Evolutionary conservation across 352 stramenopile genomes (phyloP).

Genomic region (Phytophthora hibernalis): DNA sequence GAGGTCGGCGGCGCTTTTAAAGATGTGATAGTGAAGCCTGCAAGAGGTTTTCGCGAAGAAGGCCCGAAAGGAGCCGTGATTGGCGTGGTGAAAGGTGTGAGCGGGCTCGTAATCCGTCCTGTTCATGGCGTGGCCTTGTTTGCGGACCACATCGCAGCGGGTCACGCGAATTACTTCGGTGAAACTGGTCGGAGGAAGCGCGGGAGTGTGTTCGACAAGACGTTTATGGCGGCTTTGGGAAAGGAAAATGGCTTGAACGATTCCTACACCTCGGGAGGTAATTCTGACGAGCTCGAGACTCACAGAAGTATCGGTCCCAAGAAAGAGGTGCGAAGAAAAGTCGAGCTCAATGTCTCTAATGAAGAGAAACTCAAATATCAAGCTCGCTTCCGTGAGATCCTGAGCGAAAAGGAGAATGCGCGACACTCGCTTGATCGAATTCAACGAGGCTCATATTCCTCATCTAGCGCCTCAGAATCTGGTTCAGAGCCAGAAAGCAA

Average conservation of each 20-base stretch:
- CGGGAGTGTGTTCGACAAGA: constrained; percentile 50
- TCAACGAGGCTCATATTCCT: constrained; percentile 24
- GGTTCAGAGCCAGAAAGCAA: constrained; percentile 23
- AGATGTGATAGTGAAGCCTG: constrained; percentile 56
- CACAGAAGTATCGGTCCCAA: constrained; percentile 27
- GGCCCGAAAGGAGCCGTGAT: constrained; percentile 57
- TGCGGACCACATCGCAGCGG: constrained; percentile 55
- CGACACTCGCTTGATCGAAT: constrained; percentile 25
- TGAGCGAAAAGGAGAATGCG: constrained; percentile 27
- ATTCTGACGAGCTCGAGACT: constrained; percentile 35
- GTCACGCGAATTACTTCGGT: constrained; percentile 45
- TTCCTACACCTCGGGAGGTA: constrained; percentile 28
- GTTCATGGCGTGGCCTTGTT: constrained; percentile 57
- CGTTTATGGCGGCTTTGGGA: constrained; percentile 41
- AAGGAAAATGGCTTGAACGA: constrained; percentile 37
- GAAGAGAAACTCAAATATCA: constrained; percentile 38
- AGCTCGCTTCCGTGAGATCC: constrained; percentile 34
- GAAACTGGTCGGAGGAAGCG: constrained; percentile 36
- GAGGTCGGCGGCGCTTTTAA: constrained; percentile 58
- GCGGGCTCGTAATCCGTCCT: constrained; percentile 49
- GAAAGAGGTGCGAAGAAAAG: constrained; percentile 31
- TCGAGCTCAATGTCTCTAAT: constrained; percentile 32
- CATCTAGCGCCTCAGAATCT: constrained; percentile 3
- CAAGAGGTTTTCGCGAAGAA: constrained; percentile 53
- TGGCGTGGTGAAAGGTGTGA: constrained; percentile 52